Evolutionary conservation across 495 filamentous ascomycete species (phyloP), one percentile per base, ranked within the genome.

Genomic region (Hypoxylon subgilvum): DNA sequence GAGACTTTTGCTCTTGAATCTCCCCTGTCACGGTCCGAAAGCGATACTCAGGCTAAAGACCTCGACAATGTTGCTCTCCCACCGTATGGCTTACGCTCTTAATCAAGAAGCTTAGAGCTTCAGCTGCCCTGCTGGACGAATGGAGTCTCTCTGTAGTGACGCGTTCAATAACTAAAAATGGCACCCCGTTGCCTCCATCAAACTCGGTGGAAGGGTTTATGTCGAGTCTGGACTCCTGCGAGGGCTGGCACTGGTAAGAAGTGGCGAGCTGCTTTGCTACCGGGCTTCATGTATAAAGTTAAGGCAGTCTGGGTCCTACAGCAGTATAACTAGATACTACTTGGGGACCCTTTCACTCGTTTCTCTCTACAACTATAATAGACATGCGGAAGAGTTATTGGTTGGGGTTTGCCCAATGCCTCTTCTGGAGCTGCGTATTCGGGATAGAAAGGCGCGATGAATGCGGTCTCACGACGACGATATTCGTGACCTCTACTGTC

Each of bases 401-500:
- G 23, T 55, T 49, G 61, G 54, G 48, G 23, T 27, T 64, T 16
- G 39, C 54, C 49, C 54, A 58, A 27, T 64, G 44, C 42, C 44
- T 64, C 44, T 34, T 64, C 23, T 64, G 49, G 61, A 40, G 43
- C 18, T 38, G 42, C 14, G 61, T 32, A 21, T 54, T 30, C 34
- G 54, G 54, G 9, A 16, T 59, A 31, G 49, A 16, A 50, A 27
- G 41, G 21, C 42, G 47, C n/a, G 30, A 43, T 31, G 53, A 63
- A 10, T 58, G 53, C 23, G 25, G 50, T 40, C 48, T 49, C 1
- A 68, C 66, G 21, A 68, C 57, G 30, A 68, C 66, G 28, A 35
- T 68, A 12, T 68, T 62, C 27, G 30, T 57, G 32, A 47, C 65
- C 22, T 65, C 49, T 19, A 68, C 65, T 7, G 57, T 68, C 19